Evolutionary conservation across 2,329 filamentous ascomycete species (phyloP), one percentile per base, ranked within the genome.

Genomic region (Ciborinia camelliae): DNA sequence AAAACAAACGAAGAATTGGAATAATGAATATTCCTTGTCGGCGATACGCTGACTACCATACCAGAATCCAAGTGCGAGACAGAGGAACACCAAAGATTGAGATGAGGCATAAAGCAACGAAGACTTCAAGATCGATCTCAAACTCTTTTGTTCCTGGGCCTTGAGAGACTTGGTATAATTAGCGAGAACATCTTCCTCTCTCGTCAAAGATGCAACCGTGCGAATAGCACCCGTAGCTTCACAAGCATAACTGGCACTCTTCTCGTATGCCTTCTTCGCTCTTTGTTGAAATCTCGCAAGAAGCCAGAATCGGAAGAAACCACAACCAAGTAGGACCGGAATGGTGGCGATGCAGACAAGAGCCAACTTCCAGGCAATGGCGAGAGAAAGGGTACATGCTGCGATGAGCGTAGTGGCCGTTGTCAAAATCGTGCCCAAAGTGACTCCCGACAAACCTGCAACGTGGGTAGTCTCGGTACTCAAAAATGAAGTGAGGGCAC

Each of bases 211-310:
- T 4, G 93, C 94, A 12, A 98, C 93, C 2, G 95, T 98, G 60
- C 94, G 90, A 70, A 98, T 97, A 8, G 93, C 90, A 2, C 91
- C 93, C 39, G 96, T 96, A 51, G 93, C 93, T 77, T 99, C 95
- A 54, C 93, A 95, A 14, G 95, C 95, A 74, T 90, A 96, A 64
- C 88, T 89, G 9, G 94, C 94, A 65, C 91, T 94, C 65, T 84
- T 80, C 73, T 91, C 84, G 75, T 98, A 93, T 4, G 91, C 88
- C 69, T 82, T 81, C 80, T 95, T 96, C 1, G 92, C 88, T 30
- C 90, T 89, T 45, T 82, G 83, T 78, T 91, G 90, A 80, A 92
- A 97, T 69, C 86, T 84, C 1, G 91, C 87, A 28, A 96, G 83
- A 78, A 95, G 88, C 78, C 86, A 93, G 78, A 97, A 96, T 4